Conservation (phyloP, 805 yeast species). For the Yarrowia sp. region DNA sequence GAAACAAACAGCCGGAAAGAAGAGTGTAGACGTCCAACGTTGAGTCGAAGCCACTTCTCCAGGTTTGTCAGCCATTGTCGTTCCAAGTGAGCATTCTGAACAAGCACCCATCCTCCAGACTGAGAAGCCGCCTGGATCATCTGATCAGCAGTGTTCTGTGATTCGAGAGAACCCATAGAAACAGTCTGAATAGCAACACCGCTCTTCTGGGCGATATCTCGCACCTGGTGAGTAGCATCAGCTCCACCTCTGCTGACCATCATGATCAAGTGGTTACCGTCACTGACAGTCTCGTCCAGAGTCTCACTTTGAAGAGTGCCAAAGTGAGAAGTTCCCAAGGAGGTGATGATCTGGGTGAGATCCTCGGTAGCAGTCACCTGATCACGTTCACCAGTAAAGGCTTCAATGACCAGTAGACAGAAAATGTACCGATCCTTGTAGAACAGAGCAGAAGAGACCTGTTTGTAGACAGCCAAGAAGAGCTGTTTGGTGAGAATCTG, state of each 20-base stretch:
- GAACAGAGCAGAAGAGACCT: constrained; percentile 49
- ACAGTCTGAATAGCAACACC: constrained; percentile 38
- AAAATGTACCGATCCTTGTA: constrained; percentile 42
- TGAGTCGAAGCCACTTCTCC: constrained; percentile 46
- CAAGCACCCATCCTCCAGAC: constrained; percentile 65
- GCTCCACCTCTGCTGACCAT: constrained; percentile 15
- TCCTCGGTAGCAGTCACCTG: constrained; percentile 6
- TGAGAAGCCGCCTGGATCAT: constrained; percentile 49
- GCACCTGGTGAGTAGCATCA: constrained; percentile 27
- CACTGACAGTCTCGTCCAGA: neutral
- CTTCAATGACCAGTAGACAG: constrained; percentile 17
- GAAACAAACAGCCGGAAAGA: constrained; percentile 65
- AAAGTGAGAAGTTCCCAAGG: neutral
- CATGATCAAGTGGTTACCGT: neutral
- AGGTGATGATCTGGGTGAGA: constrained; percentile 1
- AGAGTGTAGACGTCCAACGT: constrained; percentile 32
- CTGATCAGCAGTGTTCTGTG: constrained; percentile 53
- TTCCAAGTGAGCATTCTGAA: constrained; percentile 81
- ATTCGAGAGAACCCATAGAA: constrained; percentile 76
- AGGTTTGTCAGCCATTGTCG: constrained; percentile 58
- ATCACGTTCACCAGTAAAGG: constrained; percentile 10
- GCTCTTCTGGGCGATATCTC: constrained; percentile 32
- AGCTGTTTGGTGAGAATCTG: neutral
- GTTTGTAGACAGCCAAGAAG: constrained; percentile 39
- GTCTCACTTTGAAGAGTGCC: neutral